Percentiles rank a stretch among this genome's conserved stretches.
phyloP scores from a whole-genome alignment of 306 rosid genomes.

The Rosa rugosa region DNA sequence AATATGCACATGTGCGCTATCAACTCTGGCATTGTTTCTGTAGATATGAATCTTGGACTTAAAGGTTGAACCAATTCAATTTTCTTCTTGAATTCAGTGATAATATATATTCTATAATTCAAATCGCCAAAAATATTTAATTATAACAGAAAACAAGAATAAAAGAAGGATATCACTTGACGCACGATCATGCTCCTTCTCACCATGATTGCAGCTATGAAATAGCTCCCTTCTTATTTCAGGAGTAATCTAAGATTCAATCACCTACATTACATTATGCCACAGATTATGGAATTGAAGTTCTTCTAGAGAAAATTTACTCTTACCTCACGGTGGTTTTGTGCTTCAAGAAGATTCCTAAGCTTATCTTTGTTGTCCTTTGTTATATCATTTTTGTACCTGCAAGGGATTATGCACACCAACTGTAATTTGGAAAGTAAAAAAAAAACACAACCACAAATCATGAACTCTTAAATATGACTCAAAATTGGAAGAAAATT shows the following conservation, averaged over 20 bases:
- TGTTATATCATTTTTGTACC: slow-evolving; percentile 79
- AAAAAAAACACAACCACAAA: too few relatives aligned
- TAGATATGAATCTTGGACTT: too few relatives aligned
- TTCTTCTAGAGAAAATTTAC: slow-evolving; percentile 9
- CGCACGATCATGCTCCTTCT: slow-evolving; percentile 69
- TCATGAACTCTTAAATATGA: too few relatives aligned
- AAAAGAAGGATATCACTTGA: slow-evolving; percentile 68
- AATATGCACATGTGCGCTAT: too few relatives aligned
- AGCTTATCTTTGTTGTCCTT: slow-evolving; percentile 70
- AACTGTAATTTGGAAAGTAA: neutral
- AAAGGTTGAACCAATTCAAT: too few relatives aligned
- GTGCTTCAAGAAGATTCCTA: slow-evolving; percentile 60
- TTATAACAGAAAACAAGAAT: neutral
- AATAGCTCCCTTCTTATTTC: slow-evolving; percentile 75
- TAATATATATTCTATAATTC: too few relatives aligned
- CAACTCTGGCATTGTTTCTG: too few relatives aligned
- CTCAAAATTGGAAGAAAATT: neutral
- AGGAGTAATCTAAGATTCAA: slow-evolving; percentile 69
- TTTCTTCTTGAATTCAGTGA: too few relatives aligned
- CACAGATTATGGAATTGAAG: slow-evolving; percentile 15
- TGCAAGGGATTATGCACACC: slow-evolving; percentile 36
- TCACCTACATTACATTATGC: slow-evolving; percentile 14
- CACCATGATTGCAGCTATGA: slow-evolving; percentile 80
- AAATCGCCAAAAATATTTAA: too few relatives aligned
- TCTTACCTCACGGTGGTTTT: slow-evolving; percentile 71